Evolutionary conservation across 106 monocot genomes (phyloP).

Genomic region (Phalaenopsis equestris): DNA sequence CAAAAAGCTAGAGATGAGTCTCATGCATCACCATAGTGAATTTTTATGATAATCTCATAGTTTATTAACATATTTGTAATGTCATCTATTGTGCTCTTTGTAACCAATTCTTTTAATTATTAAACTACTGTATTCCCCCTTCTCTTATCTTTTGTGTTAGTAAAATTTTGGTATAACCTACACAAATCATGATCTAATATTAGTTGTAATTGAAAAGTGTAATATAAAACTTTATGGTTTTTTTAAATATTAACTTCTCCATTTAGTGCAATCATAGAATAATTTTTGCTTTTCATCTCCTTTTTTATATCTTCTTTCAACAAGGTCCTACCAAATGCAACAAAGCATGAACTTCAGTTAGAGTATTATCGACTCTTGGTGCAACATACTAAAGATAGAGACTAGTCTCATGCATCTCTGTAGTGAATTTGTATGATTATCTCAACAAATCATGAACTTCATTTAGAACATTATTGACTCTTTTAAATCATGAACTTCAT

Average conservation of each 20-base stretch:
- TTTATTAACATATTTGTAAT: slow-evolving; percentile 1
- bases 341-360: neutral
- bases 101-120: neutral
- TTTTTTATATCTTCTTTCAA: neutral
- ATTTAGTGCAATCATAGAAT: neutral
- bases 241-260: neutral
- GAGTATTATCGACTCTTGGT: neutral
- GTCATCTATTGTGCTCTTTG: neutral
- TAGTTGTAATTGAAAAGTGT: too few species aligned
- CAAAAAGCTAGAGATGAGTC: neutral
- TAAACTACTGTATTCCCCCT: neutral
- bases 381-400: neutral
- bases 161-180: too few species aligned
- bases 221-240: neutral
- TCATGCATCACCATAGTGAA: neutral
- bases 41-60: neutral
- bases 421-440: neutral
- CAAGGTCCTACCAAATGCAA: neutral
- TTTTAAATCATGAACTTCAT: too few species aligned
- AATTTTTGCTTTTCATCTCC: neutral
- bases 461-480: too few species aligned
- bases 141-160: too few species aligned
- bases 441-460: neutral
- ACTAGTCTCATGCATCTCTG: neutral
- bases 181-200: too few species aligned